Evolutionary conservation across 2,329 filamentous ascomycete genomes (phyloP).

Genomic region (Curvularia spicifera): DNA sequence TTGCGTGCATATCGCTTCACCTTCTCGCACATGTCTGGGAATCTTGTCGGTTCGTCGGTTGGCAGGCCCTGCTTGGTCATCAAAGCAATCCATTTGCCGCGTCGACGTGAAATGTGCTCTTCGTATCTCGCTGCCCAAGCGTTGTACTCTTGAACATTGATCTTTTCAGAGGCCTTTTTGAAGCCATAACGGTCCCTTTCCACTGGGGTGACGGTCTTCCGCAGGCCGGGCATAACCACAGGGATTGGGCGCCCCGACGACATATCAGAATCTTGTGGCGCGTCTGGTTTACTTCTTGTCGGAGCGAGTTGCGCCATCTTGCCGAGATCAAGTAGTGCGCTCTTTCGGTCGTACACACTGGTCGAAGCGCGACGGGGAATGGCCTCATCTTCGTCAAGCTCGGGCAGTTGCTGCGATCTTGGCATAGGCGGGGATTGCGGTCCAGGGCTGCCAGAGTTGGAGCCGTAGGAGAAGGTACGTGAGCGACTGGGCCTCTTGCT

Average conservation of each 20-base stretch:
- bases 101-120: conserved; percentile 74
- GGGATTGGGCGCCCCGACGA: conserved; percentile 10
- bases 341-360: conserved; percentile 45
- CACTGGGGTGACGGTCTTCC: conserved; percentile 34
- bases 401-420: conserved; percentile 38
- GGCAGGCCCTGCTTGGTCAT: conserved; percentile 78
- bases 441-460: conserved; percentile 10
- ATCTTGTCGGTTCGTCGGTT: conserved; percentile 73
- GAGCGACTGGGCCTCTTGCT: conserved; percentile 31
- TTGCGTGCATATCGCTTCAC: conserved; percentile 91
- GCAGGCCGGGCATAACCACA: conserved; percentile 19
- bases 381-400: conserved; percentile 45
- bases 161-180: conserved; percentile 82
- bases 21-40: conserved; percentile 80
- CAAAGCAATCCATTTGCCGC: conserved; percentile 80
- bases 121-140: conserved; percentile 78
- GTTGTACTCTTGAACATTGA: conserved; percentile 79
- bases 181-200: conserved; percentile 87
- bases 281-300: conserved; percentile 20
- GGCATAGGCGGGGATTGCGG: conserved; percentile 34
- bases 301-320: conserved; percentile 23
- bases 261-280: background rate
- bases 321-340: conserved; percentile 36
- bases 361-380: conserved; percentile 46
- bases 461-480: conserved; percentile 26